Conservation (phyloP, 2,329 filamentous ascomycete genomes). For the Cadophora sp. region DNA sequence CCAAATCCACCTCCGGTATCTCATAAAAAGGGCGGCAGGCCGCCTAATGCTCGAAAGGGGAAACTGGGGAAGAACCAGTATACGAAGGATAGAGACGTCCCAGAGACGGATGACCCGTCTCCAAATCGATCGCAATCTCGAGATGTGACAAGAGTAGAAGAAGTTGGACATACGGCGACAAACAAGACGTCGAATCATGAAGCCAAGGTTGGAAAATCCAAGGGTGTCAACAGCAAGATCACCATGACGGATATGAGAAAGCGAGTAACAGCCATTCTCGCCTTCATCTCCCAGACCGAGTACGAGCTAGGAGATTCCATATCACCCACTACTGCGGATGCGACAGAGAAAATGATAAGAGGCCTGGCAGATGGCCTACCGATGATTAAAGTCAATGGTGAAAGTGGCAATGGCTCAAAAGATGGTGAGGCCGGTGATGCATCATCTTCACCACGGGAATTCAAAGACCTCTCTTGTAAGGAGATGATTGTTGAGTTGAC, state of each 20-base stretch:
- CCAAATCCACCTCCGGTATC: conserved; percentile 51
- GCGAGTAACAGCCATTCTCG: conserved; percentile 82
- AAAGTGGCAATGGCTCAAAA: conserved; percentile 42
- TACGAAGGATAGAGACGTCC: conserved; percentile 73
- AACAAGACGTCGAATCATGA: conserved; percentile 47
- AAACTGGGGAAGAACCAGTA: conserved; percentile 81
- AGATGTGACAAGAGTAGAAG: conserved; percentile 50
- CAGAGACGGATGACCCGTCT: conserved; percentile 59
- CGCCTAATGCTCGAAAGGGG: conserved; percentile 69
- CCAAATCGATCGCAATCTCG: conserved; percentile 59
- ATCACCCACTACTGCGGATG: conserved; percentile 50
- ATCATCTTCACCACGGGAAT: conserved; percentile 56
- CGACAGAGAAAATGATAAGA: conserved; percentile 44
- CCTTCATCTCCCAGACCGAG: conserved; percentile 89
- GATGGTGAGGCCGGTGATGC: conserved; percentile 41
- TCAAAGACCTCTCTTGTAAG: conserved; percentile 70
- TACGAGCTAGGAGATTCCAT: conserved; percentile 75
- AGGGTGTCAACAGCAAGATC: conserved; percentile 61
- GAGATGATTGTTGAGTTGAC: conserved; percentile 51
- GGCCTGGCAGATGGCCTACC: conserved; percentile 46
- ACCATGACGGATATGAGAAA: conserved; percentile 90
- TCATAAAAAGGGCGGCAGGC: conserved; percentile 68
- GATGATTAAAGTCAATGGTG: conserved; percentile 48
- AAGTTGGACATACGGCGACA: conserved; percentile 56
- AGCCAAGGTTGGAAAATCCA: conserved; percentile 42